Evolutionary conservation across 1,284 basidiomycete species (phyloP).

Genomic region (Cryptococcus sp.): DNA sequence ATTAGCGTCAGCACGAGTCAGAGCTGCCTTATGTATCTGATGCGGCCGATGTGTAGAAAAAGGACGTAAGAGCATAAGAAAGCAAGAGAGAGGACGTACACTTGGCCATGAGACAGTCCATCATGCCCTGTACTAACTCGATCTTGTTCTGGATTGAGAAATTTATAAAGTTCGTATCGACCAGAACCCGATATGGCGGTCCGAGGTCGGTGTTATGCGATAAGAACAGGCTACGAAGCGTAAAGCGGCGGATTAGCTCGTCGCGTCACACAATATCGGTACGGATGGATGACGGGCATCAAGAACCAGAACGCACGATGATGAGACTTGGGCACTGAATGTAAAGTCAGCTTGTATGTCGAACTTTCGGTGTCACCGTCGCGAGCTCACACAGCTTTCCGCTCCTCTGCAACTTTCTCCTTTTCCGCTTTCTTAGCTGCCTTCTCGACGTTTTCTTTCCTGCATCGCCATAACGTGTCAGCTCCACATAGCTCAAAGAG

Average conservation of each 20-base stretch:
- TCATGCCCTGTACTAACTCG: slow-evolving; percentile 95
- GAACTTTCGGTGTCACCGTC: background rate
- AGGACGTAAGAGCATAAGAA: background rate
- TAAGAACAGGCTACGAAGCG: slow-evolving; percentile 75
- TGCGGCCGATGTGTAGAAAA: background rate
- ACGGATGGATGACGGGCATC: background rate
- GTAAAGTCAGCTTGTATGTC: background rate
- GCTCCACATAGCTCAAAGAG: background rate
- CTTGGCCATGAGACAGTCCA: slow-evolving; percentile 99
- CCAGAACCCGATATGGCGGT: slow-evolving; percentile 94
- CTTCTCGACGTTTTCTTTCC: slow-evolving; percentile 58
- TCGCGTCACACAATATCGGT: slow-evolving; percentile 78
- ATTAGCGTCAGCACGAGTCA: background rate
- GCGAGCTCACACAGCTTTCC: slow-evolving; percentile 51
- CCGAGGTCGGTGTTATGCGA: slow-evolving; percentile 94
- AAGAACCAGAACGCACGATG: slow-evolving; percentile 7
- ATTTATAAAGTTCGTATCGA: slow-evolving; percentile 99
- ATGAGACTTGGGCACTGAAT: background rate
- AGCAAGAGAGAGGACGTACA: slow-evolving; percentile 72
- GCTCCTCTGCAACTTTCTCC: slow-evolving; percentile 54
- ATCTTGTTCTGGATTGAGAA: slow-evolving; percentile 98
- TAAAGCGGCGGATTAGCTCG: background rate
- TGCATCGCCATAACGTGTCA: slow-evolving; percentile 25
- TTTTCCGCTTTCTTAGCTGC: slow-evolving; percentile 55
- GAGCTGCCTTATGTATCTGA: background rate